These are phyloP conservation scores for Diaporthe sp. DNA, from an alignment of 2,329 filamentous ascomycete species.

Conservation along the genomic window DNA sequence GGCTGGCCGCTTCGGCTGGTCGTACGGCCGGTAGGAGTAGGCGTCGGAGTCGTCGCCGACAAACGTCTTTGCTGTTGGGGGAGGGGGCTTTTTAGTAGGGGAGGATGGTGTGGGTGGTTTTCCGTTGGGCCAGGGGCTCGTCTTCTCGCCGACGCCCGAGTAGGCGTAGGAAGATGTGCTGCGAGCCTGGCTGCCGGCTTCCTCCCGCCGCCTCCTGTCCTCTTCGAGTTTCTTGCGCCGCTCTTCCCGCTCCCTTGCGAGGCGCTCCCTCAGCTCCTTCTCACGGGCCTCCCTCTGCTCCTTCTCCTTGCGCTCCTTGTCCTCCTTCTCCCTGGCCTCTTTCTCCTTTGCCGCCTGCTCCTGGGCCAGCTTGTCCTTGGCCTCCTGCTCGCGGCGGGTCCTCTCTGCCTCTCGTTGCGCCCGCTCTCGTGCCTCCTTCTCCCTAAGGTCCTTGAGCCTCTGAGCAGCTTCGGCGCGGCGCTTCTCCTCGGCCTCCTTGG, in stretches of 20 bases:
- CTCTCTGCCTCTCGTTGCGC: conserved; percentile 47
- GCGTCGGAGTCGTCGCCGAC: conserved; percentile 73
- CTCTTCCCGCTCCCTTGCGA: conserved; percentile 38
- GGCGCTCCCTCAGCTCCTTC: conserved; percentile 47
- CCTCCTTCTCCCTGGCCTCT: conserved; percentile 54
- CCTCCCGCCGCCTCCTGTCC: conserved; percentile 48
- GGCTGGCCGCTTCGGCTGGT: conserved; percentile 70
- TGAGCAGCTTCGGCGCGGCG: conserved; percentile 68
- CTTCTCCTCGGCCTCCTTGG: conserved; percentile 71
- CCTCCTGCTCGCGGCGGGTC: conserved; percentile 48
- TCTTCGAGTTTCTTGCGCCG: conserved; percentile 46
- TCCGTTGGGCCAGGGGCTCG: conserved; percentile 77
- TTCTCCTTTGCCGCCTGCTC: conserved; percentile 55
- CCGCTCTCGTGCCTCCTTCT: conserved; percentile 66
- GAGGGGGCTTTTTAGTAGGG: conserved; percentile 55
- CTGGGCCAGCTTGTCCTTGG: conserved; percentile 45
- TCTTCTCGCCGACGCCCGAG: conserved; percentile 76
- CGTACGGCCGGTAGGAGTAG: conserved; percentile 83
- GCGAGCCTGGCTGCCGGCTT: conserved; percentile 51
- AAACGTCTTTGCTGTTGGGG: conserved; percentile 69
- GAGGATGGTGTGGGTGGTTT: conserved; percentile 60
- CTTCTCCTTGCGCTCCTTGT: conserved; percentile 47
- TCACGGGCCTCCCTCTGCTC: conserved; percentile 48
- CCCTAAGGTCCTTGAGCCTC: conserved; percentile 66
- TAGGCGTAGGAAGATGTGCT: conserved; percentile 70